Conservation (phyloP, 345 rosid species). For the Salix dunnii region DNA sequence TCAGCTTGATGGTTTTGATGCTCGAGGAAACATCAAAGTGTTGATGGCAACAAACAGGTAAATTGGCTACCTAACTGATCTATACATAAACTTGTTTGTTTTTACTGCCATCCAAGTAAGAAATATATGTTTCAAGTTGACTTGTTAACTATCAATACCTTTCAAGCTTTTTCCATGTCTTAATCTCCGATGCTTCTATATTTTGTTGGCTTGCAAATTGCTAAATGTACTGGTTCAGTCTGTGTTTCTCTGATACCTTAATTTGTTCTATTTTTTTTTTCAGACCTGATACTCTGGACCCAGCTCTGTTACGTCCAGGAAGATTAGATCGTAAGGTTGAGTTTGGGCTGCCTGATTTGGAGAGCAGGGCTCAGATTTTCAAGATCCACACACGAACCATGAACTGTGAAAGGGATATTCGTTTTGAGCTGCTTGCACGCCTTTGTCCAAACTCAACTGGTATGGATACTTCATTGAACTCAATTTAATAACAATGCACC, state of each 20-base stretch:
- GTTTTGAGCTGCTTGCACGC: conserved; percentile 90
- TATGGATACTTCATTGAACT: conserved; percentile 13
- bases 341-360: conserved; percentile 89
- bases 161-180: not conserved
- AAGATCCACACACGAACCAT: conserved; percentile 91
- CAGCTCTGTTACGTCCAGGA: conserved; percentile 91
- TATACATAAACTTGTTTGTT: not conserved
- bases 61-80: not conserved
- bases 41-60: conserved; percentile 99
- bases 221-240: not conserved
- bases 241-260: not conserved
- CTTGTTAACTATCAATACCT: not conserved
- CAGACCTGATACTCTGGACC: conserved; percentile 95
- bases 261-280: not conserved
- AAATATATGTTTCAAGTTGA: too few relatives aligned
- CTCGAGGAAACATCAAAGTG: conserved; percentile 98
- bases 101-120: not conserved
- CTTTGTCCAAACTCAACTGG: conserved; percentile 96
- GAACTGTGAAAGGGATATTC: conserved; percentile 86
- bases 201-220: too few relatives aligned
- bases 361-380: conserved; percentile 88
- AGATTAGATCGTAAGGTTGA: conserved; percentile 91
- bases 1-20: conserved; percentile 87
- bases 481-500: not conserved
- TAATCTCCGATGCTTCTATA: not conserved